Percentiles rank a stretch among this genome's conserved stretches.
These are phyloP conservation scores for Aspergillus thermomutatus DNA, from an alignment of 2,329 filamentous ascomycete species.

Conservation along the genomic window DNA sequence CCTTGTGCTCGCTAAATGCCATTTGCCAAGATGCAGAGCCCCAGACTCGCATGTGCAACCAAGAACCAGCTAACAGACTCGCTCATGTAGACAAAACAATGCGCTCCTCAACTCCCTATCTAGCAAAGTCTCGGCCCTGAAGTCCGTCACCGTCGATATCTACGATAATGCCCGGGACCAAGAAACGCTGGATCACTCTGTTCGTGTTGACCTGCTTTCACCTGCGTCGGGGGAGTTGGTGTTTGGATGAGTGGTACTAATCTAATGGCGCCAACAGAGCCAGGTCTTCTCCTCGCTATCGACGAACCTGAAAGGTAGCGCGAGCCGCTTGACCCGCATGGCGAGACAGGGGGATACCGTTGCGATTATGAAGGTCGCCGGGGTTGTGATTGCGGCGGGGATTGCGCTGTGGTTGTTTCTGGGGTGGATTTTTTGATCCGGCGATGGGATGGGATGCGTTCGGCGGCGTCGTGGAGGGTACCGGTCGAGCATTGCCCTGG, in stretches of 20 bases:
- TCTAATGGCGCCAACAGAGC: constrained; percentile 50
- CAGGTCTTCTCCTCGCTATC: constrained; percentile 90
- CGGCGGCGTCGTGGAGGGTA: background rate
- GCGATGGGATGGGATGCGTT: too few species aligned
- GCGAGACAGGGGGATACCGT: constrained; percentile 86
- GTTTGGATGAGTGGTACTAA: background rate
- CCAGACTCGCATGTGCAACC: background rate
- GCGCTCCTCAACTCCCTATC: constrained; percentile 87
- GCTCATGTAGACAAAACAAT: constrained; percentile 72
- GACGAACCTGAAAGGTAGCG: constrained; percentile 78
- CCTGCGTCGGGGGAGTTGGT: background rate
- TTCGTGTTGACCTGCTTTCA: constrained; percentile 44
- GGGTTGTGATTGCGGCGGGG: constrained; percentile 70
- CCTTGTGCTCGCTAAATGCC: background rate
- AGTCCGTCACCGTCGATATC: constrained; percentile 93
- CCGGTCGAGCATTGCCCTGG: background rate
- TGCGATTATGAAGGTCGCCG: constrained; percentile 84
- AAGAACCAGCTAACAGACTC: background rate
- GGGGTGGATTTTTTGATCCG: constrained; percentile 57
- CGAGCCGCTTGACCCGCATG: constrained; percentile 80
- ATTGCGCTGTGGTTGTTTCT: constrained; percentile 72
- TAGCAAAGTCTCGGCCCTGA: constrained; percentile 84
- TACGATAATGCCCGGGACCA: constrained; percentile 93
- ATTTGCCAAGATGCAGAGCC: background rate
- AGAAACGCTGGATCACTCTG: constrained; percentile 80